These are phyloP conservation scores for Kazachstania psychrophila DNA, from an alignment of 805 yeast species.

Conservation along the genomic window DNA sequence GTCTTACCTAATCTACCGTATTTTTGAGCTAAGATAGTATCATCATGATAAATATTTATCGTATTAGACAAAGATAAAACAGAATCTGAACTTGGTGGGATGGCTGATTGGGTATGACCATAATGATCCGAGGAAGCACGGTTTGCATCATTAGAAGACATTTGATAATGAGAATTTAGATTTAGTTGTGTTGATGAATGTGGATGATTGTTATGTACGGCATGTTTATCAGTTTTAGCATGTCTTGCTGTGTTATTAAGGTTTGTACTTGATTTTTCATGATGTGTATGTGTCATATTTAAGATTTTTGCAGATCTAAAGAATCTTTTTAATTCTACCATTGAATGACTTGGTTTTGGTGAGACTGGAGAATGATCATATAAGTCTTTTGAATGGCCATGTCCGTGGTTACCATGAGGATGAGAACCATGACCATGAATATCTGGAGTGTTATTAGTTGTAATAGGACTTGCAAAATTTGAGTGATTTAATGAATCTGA, in stretches of 20 bases:
- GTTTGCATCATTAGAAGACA: background rate
- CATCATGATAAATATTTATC: constrained; percentile 38
- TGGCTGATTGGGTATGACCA: constrained; percentile 29
- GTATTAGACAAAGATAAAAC: constrained; percentile 27
- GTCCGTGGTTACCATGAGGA: constrained; percentile 3
- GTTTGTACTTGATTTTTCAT: background rate
- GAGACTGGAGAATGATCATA: constrained; percentile 6
- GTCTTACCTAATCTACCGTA: constrained; percentile 69
- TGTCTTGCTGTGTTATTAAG: background rate
- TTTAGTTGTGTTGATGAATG: constrained; percentile 12
- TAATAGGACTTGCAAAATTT: too few relatives aligned
- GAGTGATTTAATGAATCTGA: constrained; percentile 18
- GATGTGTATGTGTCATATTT: constrained; percentile 6
- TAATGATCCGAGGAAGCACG: constrained; percentile 16
- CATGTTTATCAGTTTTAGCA: background rate
- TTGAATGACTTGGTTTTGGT: constrained; percentile 35
- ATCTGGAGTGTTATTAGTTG: constrained; percentile 9
- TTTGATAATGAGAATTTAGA: constrained; percentile 10
- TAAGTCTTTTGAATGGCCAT: background rate
- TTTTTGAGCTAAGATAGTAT: constrained; percentile 45
- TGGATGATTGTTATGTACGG: constrained; percentile 9
- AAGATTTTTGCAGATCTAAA: constrained; percentile 44
- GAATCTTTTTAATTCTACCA: constrained; percentile 65
- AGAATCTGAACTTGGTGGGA: constrained; percentile 31
- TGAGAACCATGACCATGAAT: constrained; percentile 3